These are phyloP conservation scores for Pythium brassicae DNA, from an alignment of 352 stramenopile genomes.

Conservation along the genomic window DNA sequence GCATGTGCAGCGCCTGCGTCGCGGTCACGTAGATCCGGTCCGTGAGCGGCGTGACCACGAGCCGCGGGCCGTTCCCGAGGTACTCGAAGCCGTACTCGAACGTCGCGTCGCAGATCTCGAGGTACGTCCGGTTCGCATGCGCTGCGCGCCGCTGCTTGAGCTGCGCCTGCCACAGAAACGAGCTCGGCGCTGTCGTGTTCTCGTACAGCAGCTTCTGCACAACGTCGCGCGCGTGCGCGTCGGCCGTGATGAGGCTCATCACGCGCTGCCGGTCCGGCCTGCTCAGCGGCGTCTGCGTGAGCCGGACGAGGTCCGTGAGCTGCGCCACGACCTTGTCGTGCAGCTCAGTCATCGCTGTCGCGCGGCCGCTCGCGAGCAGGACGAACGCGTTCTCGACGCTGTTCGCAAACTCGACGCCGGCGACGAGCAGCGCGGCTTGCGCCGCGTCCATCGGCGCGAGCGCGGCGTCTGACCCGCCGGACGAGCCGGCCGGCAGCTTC, in stretches of 20 bases:
- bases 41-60: slow-evolving; percentile 94
- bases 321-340: slow-evolving; percentile 84
- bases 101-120: slow-evolving; percentile 90
- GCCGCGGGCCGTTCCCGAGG: slow-evolving; percentile 89
- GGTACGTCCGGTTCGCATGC: slow-evolving; percentile 41
- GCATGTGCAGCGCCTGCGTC: slow-evolving; percentile 92
- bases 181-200: slow-evolving; percentile 56
- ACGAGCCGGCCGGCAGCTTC: slow-evolving; percentile 33
- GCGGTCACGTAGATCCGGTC: slow-evolving; percentile 95
- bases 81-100: slow-evolving; percentile 96
- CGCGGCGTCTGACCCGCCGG: slow-evolving; percentile 15
- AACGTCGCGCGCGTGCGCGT: slow-evolving; percentile 90
- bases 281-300: slow-evolving; percentile 82
- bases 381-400: slow-evolving; percentile 83
- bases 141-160: slow-evolving; percentile 78
- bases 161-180: slow-evolving; percentile 94
- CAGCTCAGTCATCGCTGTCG: slow-evolving; percentile 82
- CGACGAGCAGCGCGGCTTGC: slow-evolving; percentile 89
- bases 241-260: slow-evolving; percentile 95
- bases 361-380: slow-evolving; percentile 61
- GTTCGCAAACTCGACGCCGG: slow-evolving; percentile 86
- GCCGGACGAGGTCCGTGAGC: slow-evolving; percentile 89
- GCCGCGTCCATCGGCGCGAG: slow-evolving; percentile 82
- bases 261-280: slow-evolving; percentile 88
- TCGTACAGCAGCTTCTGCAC: slow-evolving; percentile 90